Base-by-base conservation (phyloP, 148 eudicot genomes). In the Limonium bicolor region DNA sequence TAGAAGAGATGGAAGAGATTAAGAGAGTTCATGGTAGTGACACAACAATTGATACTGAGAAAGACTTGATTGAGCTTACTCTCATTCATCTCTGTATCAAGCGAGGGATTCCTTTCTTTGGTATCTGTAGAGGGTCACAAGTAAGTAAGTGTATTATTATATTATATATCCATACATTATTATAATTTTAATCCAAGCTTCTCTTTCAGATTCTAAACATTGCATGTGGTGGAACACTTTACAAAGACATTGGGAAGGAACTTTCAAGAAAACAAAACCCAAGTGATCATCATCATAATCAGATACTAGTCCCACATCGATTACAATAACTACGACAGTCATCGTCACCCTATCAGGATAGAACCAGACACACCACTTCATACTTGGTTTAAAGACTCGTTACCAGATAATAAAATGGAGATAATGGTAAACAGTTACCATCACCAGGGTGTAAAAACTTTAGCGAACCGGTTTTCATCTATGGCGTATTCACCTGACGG, bases 41-140 rank as follows among this genome's bases (percentile, higher is more conserved):
- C 67, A 87, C 96, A 5, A 59, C 88, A 14, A 76, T 82, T 2
- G 96, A 87, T 62, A 73, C 63, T 44, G 96, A 82, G 45, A 87
- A 82, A 24, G 94, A 87, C 59, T 59, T 74, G 2, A 87, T 87
- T 12, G 94, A 87, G 38, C 36, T 87, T 27, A 54, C 68, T 13
- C 71, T 87, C 0, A 80, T 85, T 7, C 78, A 73, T 39, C 73
- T 82, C 7, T 82, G 96, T 58, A 73, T 87, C 0, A 94, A 82
- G 9, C 60, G 94, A 14, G 71, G 76, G 73, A 79, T 87, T 12
- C 96, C 96, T 5, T 87, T 64, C 51, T 46, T 87, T 38, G 96
- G 96, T 7, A 82, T 87, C n/a, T 87, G 96, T 48, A 60, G 96
- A 20, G 96, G 96, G 0, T 82, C 94, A 16, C 96, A 87, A 51